Evolutionary conservation across 2,329 filamentous ascomycete species (phyloP).

Genomic region (Hymenoscyphus albidus): DNA sequence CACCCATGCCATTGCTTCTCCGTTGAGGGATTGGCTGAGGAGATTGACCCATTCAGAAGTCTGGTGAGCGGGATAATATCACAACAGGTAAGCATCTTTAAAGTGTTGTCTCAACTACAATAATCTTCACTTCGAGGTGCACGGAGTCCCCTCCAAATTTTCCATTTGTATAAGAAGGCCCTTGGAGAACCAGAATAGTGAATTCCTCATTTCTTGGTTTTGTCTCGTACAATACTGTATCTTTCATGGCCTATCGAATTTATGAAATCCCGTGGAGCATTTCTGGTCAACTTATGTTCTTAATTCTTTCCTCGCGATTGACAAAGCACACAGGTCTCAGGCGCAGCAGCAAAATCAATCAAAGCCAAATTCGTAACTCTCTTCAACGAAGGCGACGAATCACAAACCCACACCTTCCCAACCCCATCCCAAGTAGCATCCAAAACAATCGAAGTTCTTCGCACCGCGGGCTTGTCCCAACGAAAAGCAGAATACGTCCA

Average conservation of each 20-base stretch:
- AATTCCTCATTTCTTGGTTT: no score
- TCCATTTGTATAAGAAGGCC: no score
- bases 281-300: no score
- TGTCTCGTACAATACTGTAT: no score
- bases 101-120: conserved; percentile 5
- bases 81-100: conserved; percentile 58
- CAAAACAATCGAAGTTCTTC: conserved; percentile 62
- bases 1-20: conserved; percentile 78
- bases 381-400: conserved; percentile 48
- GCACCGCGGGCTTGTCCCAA: conserved; percentile 84
- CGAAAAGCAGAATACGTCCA: conserved; percentile 94
- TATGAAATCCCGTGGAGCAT: no score
- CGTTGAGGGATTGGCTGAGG: conserved; percentile 74
- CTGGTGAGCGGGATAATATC: conserved; percentile 87
- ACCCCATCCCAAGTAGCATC: conserved; percentile 68
- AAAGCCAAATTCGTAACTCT: conserved; percentile 77
- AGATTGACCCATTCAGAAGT: conserved; percentile 82
- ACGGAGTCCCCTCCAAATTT: not conserved
- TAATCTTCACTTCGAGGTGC: no score
- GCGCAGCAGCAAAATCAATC: conserved; percentile 85
- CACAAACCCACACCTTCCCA: conserved; percentile 55
- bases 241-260: no score
- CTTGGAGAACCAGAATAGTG: no score
- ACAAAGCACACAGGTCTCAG: conserved; percentile 59
- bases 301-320: no score